Percentiles rank a stretch among this genome's conserved stretches.
Conservation (phyloP, 805 yeast species). For the Lachancea kluyveri region DNA sequence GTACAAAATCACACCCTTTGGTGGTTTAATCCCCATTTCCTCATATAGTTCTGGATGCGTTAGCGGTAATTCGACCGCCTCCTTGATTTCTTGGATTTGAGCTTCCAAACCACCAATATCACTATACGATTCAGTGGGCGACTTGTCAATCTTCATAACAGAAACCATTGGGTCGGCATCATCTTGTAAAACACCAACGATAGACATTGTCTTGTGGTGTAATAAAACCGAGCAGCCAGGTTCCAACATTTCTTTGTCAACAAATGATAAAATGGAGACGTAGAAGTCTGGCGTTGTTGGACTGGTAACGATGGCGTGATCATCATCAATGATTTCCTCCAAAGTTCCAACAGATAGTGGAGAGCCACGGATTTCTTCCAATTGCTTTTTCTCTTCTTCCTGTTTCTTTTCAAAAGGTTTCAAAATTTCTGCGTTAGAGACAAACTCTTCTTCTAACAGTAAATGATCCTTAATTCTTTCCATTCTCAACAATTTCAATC, state of each 20-base stretch:
- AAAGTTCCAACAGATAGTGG: conserved; percentile 96
- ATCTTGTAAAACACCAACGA: conserved; percentile 97
- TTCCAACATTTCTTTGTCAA: conserved; percentile 90
- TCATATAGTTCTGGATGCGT: conserved; percentile 96
- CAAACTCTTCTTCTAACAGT: conserved; percentile 91
- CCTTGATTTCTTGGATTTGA: conserved; percentile 97
- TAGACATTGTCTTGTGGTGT: conserved; percentile 92
- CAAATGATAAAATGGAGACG: conserved; percentile 92
- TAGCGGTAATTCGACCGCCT: conserved; percentile 90
- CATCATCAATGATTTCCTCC: conserved; percentile 97
- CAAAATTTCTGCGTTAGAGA: conserved; percentile 86
- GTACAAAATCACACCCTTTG: conserved; percentile 93
- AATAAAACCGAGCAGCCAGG: conserved; percentile 95
- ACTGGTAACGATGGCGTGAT: conserved; percentile 95
- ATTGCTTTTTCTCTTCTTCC: conserved; percentile 90
- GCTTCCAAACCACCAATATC: conserved; percentile 95
- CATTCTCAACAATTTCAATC: conserved; percentile 80
- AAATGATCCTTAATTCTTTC: conserved; percentile 96
- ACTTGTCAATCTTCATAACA: conserved; percentile 96
- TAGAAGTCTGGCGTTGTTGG: conserved; percentile 97
- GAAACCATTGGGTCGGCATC: conserved; percentile 98
- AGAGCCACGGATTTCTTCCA: conserved; percentile 91
- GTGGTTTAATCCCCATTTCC: conserved; percentile 98
- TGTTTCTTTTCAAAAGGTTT: conserved; percentile 96
- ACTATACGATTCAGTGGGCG: conserved; percentile 94